A percentile compares a stretch with the other conserved stretches of the same genome.
These are phyloP conservation scores for Xylaria hypoxylon DNA, from an alignment of 2,329 filamentous ascomycete species.

Conservation along the genomic window DNA sequence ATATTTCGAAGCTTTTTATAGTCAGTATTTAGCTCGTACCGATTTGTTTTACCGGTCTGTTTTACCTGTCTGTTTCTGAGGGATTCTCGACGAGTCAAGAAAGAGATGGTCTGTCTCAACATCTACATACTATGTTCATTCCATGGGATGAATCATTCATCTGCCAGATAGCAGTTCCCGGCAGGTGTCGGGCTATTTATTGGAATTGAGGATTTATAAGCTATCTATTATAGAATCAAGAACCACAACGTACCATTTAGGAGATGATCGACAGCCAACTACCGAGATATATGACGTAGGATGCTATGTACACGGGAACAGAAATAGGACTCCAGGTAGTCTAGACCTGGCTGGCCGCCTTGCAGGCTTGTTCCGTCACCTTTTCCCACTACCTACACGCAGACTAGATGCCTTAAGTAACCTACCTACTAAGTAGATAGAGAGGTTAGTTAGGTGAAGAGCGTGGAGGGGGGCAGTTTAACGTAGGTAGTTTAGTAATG, in stretches of 20 bases:
- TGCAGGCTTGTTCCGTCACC: background rate
- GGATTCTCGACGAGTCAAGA: conserved; percentile 3
- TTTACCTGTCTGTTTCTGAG: background rate
- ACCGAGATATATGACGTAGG: background rate
- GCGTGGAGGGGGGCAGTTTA: too few relatives aligned
- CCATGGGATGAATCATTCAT: background rate
- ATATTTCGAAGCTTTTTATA: too few relatives aligned
- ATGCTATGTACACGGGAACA: too few relatives aligned
- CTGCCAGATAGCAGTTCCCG: background rate
- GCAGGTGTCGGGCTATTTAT: background rate
- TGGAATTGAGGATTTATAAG: background rate
- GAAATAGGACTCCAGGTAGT: too few relatives aligned
- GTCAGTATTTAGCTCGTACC: background rate
- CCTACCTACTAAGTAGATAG: background rate
- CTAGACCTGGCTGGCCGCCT: conserved; percentile 5
- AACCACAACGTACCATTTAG: background rate
- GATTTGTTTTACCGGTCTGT: too few relatives aligned
- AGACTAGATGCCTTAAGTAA: too few relatives aligned
- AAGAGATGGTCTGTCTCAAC: background rate
- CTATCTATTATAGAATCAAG: background rate
- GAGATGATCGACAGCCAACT: conserved; percentile 12
- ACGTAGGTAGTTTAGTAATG: too few relatives aligned
- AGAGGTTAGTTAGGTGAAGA: background rate
- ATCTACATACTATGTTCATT: background rate
- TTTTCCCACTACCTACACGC: background rate